phyloP scores from a whole-genome alignment of 2,329 filamentous ascomycete species.

The Thielaviopsis ethacetica region DNA sequence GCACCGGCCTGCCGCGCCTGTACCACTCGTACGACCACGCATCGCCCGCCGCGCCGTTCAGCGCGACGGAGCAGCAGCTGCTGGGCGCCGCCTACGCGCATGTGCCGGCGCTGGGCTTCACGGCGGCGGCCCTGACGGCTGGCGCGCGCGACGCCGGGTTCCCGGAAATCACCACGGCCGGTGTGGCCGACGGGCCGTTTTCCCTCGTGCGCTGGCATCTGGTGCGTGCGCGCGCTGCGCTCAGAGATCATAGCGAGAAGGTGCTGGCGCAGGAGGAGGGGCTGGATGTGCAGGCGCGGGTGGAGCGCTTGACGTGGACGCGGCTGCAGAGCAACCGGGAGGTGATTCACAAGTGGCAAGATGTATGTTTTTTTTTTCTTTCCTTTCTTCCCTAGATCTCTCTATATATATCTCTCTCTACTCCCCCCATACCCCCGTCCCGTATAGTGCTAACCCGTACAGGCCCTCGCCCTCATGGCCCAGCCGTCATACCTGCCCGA shows the following conservation, averaged over 20 bases:
- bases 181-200: constrained; percentile 67
- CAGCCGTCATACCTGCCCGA: constrained; percentile 61
- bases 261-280: constrained; percentile 24
- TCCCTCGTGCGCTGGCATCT: constrained; percentile 69
- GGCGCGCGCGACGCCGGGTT: constrained; percentile 77
- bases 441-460: not conserved
- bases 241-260: constrained; percentile 28
- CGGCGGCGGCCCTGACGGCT: constrained; percentile 50
- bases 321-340: constrained; percentile 58
- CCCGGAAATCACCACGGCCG: constrained; percentile 67
- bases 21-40: constrained; percentile 65
- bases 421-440: too few relatives aligned
- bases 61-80: constrained; percentile 53
- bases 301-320: constrained; percentile 58
- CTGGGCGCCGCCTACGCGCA: constrained; percentile 66
- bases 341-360: constrained; percentile 68
- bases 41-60: constrained; percentile 45
- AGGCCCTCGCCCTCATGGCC: constrained; percentile 85
- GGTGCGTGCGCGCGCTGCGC: constrained; percentile 43
- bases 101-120: constrained; percentile 73
- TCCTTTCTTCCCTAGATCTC: too few relatives aligned
- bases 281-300: constrained; percentile 41
- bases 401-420: too few relatives aligned
- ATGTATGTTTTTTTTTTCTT: constrained; percentile 37
- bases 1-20: constrained; percentile 16